Evolutionary conservation across 2,329 filamentous ascomycete species (phyloP), one percentile per base, ranked within the genome.

Genomic region (Sporothrix pallida): DNA sequence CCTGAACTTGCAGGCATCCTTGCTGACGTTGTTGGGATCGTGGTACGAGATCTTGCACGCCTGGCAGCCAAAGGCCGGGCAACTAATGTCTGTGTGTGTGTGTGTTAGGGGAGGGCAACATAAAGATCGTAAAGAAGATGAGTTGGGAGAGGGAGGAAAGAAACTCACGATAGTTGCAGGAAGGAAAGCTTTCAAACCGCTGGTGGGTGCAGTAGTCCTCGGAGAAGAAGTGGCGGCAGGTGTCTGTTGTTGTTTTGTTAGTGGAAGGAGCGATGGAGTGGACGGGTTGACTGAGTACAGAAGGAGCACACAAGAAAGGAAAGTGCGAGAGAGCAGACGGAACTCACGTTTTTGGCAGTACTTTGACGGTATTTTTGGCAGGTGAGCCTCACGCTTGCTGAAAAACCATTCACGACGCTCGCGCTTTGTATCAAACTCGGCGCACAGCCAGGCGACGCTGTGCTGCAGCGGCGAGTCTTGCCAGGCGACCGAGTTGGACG

Each of bases 201-300:
- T 75, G 73, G 68, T n/a, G 26, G 13, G 0, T 12, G 71, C 75
- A 76, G 3, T 9, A 0, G 10, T 73, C 70, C 2, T 42, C 13
- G 2, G 71, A 48, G 13, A 74, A 76, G 50, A 76, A 76, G 65
- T 62, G 75, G 1, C 69, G 58, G 69, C 75, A 76, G 0, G 75
- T 76, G 65, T 76, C 75, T 76, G 58, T 17, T 8, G 6, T 8
- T 7, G 3, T 37, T 37, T 37, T 37, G 44, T 54, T 26, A 56
- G 52, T 23, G 31, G 31, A 37, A 56, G 2, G 52, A 56, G 20
- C 17, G 52, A 26, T 37, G 31, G 31, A 26, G 31, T 37, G 31
- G 31, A 37, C n/a, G 31, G 31, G 1, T 2, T 2, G 31, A 37
- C 31, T 37, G 31, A 37, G 31, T 7, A 37, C 7, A 37, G 31